Conservation (phyloP, 768 basidiomycete species). For the Mycena haematopus region DNA sequence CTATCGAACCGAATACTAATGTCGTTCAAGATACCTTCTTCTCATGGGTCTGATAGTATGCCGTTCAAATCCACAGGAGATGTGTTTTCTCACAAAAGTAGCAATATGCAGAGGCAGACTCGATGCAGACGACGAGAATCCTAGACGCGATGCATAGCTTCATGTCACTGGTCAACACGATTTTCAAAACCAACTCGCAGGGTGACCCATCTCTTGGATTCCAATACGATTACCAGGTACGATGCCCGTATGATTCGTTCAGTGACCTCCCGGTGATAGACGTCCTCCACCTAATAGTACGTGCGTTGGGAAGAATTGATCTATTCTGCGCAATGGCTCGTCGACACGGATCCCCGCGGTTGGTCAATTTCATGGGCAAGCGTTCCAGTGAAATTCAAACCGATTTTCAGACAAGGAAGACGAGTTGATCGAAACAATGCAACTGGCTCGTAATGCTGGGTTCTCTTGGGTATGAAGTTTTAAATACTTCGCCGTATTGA, state of each 20-base stretch:
- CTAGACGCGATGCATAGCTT: slow-evolving; percentile 48
- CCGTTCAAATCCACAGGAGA: not conserved
- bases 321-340: slow-evolving; percentile 47
- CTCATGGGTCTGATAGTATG: slow-evolving; percentile 46
- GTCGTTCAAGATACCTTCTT: slow-evolving; percentile 31
- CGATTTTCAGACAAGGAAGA: slow-evolving; percentile 40
- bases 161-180: slow-evolving; percentile 40
- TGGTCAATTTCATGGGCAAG: not conserved
- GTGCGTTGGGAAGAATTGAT: slow-evolving; percentile 29
- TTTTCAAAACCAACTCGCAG: slow-evolving; percentile 44
- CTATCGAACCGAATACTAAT: not conserved
- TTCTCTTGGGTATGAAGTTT: slow-evolving; percentile 41
- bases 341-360: slow-evolving; percentile 49
- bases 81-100: slow-evolving; percentile 21
- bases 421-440: slow-evolving; percentile 48
- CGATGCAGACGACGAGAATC: slow-evolving; percentile 43
- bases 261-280: no score
- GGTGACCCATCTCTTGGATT: slow-evolving; percentile 45
- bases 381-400: not conserved
- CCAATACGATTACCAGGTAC: slow-evolving; percentile 51
- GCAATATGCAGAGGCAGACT: slow-evolving; percentile 53
- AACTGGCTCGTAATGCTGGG: slow-evolving; percentile 44
- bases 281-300: no score
- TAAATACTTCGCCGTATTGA: not conserved
- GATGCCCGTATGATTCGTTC: slow-evolving; percentile 30